A percentile compares a stretch with the other conserved stretches of the same genome.
These are phyloP conservation scores for Priceomyces fermenticarens DNA, from an alignment of 805 yeast genomes.

Conservation along the genomic window DNA sequence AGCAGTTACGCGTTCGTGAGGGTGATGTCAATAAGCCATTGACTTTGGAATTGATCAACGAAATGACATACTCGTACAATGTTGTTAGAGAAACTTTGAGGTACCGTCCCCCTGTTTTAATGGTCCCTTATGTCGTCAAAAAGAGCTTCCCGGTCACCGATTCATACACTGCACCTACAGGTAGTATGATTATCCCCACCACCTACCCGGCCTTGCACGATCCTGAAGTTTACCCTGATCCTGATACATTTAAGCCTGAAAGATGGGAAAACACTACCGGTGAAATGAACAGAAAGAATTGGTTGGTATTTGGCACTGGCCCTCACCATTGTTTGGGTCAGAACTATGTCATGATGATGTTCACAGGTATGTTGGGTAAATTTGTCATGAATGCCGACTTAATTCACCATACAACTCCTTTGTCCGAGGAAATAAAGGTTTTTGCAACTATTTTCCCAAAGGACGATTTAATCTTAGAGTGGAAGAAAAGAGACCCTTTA, in stretches of 20 bases:
- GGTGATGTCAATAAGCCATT: conserved; percentile 67
- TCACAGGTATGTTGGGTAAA: conserved; percentile 89
- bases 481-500: conserved; percentile 61
- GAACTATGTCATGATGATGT: conserved; percentile 86
- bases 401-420: conserved; percentile 75
- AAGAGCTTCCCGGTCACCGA: conserved; percentile 79
- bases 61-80: conserved; percentile 85
- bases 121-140: conserved; percentile 97
- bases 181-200: conserved; percentile 95
- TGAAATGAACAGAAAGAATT: conserved; percentile 75
- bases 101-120: conserved; percentile 94
- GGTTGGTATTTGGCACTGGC: conserved; percentile 97
- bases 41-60: conserved; percentile 69
- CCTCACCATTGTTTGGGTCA: conserved; percentile 96
- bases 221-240: conserved; percentile 93
- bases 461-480: conserved; percentile 84
- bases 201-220: conserved; percentile 95
- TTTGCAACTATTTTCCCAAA: conserved; percentile 98
- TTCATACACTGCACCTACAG: conserved; percentile 90
- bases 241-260: conserved; percentile 93
- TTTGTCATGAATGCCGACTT: conserved; percentile 79
- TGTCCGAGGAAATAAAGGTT: conserved; percentile 89
- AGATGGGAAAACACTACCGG: conserved; percentile 91
- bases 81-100: conserved; percentile 91
- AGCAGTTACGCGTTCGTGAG: conserved; percentile 79